phyloP scores from a whole-genome alignment of 805 yeast species.

The Teunomyces kruisii region DNA sequence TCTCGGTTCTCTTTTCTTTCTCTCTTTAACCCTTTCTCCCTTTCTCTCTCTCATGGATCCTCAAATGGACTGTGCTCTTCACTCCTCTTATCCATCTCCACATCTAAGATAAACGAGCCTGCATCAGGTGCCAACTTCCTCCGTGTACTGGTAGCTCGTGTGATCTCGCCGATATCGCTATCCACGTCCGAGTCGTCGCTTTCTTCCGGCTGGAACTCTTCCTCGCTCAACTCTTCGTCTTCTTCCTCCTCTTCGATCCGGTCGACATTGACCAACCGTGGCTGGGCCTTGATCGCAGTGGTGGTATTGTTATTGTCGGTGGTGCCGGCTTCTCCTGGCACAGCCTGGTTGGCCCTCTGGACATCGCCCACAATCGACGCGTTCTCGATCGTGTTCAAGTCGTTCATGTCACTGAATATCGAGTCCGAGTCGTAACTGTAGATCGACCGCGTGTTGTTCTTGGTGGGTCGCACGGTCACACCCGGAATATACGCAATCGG shows the following conservation, averaged over 20 bases:
- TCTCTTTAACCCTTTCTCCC: neutral
- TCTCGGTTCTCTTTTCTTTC: neutral
- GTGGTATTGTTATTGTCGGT: constrained; percentile 43
- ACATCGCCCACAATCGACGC: constrained; percentile 48
- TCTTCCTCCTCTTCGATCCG: constrained; percentile 45
- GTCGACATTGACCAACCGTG: constrained; percentile 61
- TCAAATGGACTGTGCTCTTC: constrained; percentile 31
- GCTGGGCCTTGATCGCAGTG: constrained; percentile 76
- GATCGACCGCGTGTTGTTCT: constrained; percentile 44
- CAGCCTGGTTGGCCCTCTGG: constrained; percentile 19
- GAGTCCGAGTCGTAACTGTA: constrained; percentile 44
- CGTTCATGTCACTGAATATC: constrained; percentile 33
- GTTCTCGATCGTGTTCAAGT: constrained; percentile 43
- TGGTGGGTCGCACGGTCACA: constrained; percentile 63
- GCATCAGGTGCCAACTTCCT: constrained; percentile 2
- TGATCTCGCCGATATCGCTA: constrained; percentile 46
- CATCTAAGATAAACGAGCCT: constrained; percentile 34
- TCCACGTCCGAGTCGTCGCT: constrained; percentile 38
- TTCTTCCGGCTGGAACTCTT: constrained; percentile 1
- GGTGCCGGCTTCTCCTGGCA: neutral
- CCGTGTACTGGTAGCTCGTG: constrained; percentile 37
- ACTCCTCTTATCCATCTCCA: constrained; percentile 26
- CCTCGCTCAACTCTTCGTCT: neutral
- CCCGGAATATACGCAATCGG: constrained; percentile 96
- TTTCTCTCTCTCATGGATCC: constrained; percentile 15